Evolutionary conservation across 2,329 filamentous ascomycete genomes (phyloP), one percentile per base, ranked within the genome.

Genomic region (Falciphora oryzae): DNA sequence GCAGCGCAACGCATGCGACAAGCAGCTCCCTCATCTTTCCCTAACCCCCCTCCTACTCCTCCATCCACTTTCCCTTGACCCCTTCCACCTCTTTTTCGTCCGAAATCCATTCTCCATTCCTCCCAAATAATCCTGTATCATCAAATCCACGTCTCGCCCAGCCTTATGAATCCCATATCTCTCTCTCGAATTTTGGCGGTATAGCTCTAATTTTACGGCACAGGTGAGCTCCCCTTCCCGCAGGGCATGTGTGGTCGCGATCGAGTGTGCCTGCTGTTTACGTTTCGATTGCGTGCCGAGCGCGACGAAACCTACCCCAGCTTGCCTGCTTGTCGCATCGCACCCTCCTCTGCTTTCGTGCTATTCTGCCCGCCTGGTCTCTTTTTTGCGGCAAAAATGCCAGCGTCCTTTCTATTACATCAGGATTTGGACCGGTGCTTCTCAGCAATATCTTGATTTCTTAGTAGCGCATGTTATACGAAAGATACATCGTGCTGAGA

Each of bases 111-210:
- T 32, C 16, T 35, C 10, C 6, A n/a, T 35, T n/a, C 28, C 28
- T 22, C 31, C 31, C 16, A 38, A 35, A 60, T 10, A 60, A 22
- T 28, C 29, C 16, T 31, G 16, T 13, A 60, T 38, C 31, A 38
- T 60, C 58, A 60, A 60, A 60, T 22, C 31, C 25, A 35, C 31
- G 8, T 60, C n/a, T 60, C 31, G 57, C 57, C 11, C 57, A 59
- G 29, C 25, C 29, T 14, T 29, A 29, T 22, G 57, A 60, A n/a
- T 22, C 31, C 14, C 57, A 25, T 58, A 28, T 58, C 13, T 8
- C 29, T 29, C 57, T 29, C 29, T 1, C 28, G 29, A 16, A 25
- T 58, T 58, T 16, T 28, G 14, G 25, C 57, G 18, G 57, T 13
- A 58, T 14, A 28, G 57, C 57, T 58, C 57, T n/a, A 31, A 28